Conservation (phyloP, 164 flowering plant genomes). For the Warburgia ugandensis region DNA sequence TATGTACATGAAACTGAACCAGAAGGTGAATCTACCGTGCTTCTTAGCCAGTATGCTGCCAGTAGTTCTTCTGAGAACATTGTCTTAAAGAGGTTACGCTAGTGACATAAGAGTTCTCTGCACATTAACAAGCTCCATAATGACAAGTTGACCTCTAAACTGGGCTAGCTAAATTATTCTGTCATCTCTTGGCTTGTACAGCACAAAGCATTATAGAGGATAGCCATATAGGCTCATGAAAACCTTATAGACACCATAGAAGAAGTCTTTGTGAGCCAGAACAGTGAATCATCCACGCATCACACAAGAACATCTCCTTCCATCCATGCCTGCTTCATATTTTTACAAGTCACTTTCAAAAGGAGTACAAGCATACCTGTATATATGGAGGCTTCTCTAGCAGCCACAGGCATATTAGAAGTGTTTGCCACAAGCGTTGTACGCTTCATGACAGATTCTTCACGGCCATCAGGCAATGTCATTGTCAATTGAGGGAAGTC, state of each 20-base stretch:
- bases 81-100: too few species aligned
- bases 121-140: too few species aligned
- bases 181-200: too few species aligned
- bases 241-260: neutral
- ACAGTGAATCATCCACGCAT: neutral
- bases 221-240: neutral
- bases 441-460: conserved; percentile 99
- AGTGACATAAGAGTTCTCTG: too few species aligned
- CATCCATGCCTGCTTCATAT: too few species aligned
- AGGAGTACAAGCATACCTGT: conserved; percentile 46
- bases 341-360: neutral
- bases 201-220: too few species aligned
- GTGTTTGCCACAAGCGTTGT: conserved; percentile 99
- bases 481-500: conserved; percentile 99
- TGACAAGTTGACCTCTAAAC: too few species aligned
- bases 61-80: too few species aligned
- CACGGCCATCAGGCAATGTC: conserved; percentile 99
- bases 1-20: too few species aligned
- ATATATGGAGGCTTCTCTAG: conserved; percentile 99
- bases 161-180: too few species aligned
- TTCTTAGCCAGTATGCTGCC: too few species aligned
- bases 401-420: conserved; percentile 99
- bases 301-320: neutral
- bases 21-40: too few species aligned
- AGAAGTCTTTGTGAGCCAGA: neutral